Base-by-base conservation (phyloP, 1,284 basidiomycete genomes). In the Coniferiporia weirii region DNA sequence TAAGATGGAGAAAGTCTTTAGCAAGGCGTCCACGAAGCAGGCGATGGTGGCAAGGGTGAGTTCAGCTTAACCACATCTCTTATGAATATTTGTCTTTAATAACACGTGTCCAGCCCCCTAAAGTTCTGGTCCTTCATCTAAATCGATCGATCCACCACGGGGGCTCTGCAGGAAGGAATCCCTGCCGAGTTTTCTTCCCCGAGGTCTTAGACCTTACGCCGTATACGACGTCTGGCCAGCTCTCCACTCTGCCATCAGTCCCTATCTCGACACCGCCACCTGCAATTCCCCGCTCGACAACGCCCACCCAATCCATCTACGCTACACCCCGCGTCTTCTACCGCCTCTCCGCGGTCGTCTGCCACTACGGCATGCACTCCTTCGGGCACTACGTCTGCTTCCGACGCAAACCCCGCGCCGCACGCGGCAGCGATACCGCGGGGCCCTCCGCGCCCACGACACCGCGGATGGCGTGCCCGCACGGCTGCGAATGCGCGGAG, bases 381-480 rank as follows among this genome's bases (percentile, higher is more conserved):
- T 95, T 89, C 67, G 94, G 95, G 1, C 95, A 97, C 71, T 97
- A 95, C 69, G 82, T 96, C 62, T 92, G 90, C 64, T 95, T 85
- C 70, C 79, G 94, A n/a, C 78, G 94, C 43, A 89, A 88, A 71
- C 93, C 93, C 0, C 77, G 77, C 61, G 52, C 59, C 35, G 38
- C 40, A 61, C 56, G 9, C 60, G 59, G 17, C 52, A 47, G 35
- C 54, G 63, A 12, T 51, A 62, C 32, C 52, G 60, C 35, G 52
- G 60, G 34, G 35, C 12, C 34, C 19, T 49, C 45, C 13, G 27
- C 34, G 13, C n/a, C 34, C 34, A 12, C 66, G 1, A 80, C 83
- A 2, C 83, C 83, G 6, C 73, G 69, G 58, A 70, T 83, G 48
- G 72, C 73, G 1, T 80, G 84, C 61, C 75, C 79, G 3, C 66